Evolutionary conservation across 2,329 filamentous ascomycete species (phyloP), one percentile per base, ranked within the genome.

Genomic region (Fusarium sacchari): DNA sequence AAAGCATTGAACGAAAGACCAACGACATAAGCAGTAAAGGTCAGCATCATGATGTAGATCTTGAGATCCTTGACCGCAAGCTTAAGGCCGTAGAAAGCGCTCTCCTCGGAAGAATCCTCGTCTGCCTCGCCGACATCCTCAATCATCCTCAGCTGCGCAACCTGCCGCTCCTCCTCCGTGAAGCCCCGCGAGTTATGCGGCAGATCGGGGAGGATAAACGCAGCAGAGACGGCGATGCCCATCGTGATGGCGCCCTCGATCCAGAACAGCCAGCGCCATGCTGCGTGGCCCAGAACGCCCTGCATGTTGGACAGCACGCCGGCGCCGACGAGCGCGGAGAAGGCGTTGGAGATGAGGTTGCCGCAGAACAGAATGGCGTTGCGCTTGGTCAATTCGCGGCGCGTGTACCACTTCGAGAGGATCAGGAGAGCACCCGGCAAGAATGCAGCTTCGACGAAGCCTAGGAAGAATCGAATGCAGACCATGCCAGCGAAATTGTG

Each of bases 341-440:
- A 91, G 59, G 88, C 88, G 53, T 88, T 89, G 50, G 88, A 88
- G 72, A 90, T 86, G 70, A 90, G 85, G 76, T 89, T 89, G 5
- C 88, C 88, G 68, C 88, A 88, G 80, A 90, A 90, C 28, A 91
- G 80, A 36, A 90, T 84, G 62, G 88, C 88, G 73, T 90, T 89
- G 58, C 88, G 82, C 60, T 82, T 81, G 20, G 86, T 85, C 68
- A 90, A 76, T 80, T 90, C 88, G 56, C 87, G 86, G 53, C 89
- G 85, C 3, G 90, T 92, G 80, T 93, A 93, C 87, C 90, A 93
- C 74, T 91, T 90, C 1, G 88, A 90, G 26, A 92, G 84, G 50
- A 92, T 88, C 47, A 91, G 84, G 17, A 92, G 84, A 0, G 88
- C 88, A 46, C 91, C 91, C 0, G 91, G 90, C 32, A 91, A 83